phyloP scores from a whole-genome alignment of 129 eudicot genomes.

The Pulicaria dysenterica region DNA sequence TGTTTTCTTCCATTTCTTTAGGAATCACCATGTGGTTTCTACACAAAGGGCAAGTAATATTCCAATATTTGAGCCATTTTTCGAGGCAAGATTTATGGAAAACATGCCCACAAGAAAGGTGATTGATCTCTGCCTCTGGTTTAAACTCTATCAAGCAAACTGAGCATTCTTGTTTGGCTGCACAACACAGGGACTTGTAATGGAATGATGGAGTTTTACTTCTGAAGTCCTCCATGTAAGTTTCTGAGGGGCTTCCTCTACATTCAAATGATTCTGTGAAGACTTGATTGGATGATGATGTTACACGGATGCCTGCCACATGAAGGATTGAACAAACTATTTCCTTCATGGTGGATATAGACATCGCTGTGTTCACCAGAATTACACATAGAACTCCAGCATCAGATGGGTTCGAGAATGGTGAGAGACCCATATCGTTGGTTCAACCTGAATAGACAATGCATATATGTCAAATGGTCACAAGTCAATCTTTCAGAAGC shows the following conservation, averaged over 20 bases:
- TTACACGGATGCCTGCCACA: constrained; percentile 49
- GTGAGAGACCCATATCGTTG: constrained; percentile 63
- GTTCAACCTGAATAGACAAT: constrained; percentile 35
- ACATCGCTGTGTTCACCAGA: constrained; percentile 64
- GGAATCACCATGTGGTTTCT: constrained; percentile 59
- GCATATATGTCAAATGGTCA: constrained; percentile 2
- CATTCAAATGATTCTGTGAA: constrained; percentile 36
- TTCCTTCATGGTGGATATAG: constrained; percentile 59
- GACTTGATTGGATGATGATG: constrained; percentile 41
- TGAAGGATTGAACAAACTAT: constrained; percentile 54
- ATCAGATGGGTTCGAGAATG: constrained; percentile 63
- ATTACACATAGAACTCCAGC: constrained; percentile 70
- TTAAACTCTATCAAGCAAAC: constrained; percentile 75
- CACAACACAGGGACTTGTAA: constrained; percentile 42
- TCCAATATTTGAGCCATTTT: constrained; percentile 72
- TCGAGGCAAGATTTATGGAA: constrained; percentile 69
- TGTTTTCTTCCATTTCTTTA: constrained; percentile 60
- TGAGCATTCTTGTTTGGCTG: constrained; percentile 62
- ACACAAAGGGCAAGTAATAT: constrained; percentile 74
- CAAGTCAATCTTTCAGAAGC: not conserved
- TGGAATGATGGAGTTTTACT: constrained; percentile 52
- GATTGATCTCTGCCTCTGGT: constrained; percentile 59
- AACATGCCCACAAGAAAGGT: constrained; percentile 72
- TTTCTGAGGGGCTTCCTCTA: constrained; percentile 48
- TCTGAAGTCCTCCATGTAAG: constrained; percentile 66